Evolutionary conservation across 2,329 filamentous ascomycete genomes (phyloP).

Genomic region (Chrysosporium keratinophilum): DNA sequence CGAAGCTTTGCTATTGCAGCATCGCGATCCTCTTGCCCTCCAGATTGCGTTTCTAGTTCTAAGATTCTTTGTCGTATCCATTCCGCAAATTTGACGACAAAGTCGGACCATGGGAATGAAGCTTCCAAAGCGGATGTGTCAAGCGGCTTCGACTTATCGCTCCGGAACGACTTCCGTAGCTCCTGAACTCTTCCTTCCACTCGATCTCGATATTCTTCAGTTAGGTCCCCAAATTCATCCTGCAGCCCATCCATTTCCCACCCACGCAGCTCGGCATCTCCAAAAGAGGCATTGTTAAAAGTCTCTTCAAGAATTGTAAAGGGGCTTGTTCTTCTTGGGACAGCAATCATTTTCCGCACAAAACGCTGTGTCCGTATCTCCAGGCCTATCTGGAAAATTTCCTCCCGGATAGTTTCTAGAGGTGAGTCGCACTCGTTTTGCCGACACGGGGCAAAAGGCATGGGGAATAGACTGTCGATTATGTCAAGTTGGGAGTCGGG

Average conservation of each 20-base stretch:
- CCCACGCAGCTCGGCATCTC: slow-evolving; percentile 9
- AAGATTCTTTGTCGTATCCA: slow-evolving; percentile 39
- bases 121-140: slow-evolving; percentile 38
- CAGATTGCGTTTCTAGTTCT: slow-evolving; percentile 39
- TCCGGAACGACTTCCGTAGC: not conserved
- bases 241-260: slow-evolving; percentile 15
- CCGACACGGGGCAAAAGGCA: slow-evolving; percentile 1
- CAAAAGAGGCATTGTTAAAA: slow-evolving; percentile 7
- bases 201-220: slow-evolving; percentile 3
- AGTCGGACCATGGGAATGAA: slow-evolving; percentile 42
- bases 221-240: slow-evolving; percentile 6
- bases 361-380: slow-evolving; percentile 17
- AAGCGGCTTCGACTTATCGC: slow-evolving; percentile 17
- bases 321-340: not conserved
- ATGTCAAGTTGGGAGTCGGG: not conserved
- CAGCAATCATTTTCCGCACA: slow-evolving; percentile 7
- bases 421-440: not conserved
- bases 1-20: not conserved
- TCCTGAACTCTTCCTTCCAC: slow-evolving; percentile 8
- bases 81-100: slow-evolving; percentile 35
- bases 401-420: not conserved
- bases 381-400: slow-evolving; percentile 14
- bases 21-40: slow-evolving; percentile 35
- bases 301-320: slow-evolving; percentile 6
- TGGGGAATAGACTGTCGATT: slow-evolving; percentile 10